A percentile compares a stretch with the other conserved stretches of the same genome.
Evolutionary conservation across 1,284 basidiomycete species (phyloP).

Genomic region (Ustilago tritici): DNA sequence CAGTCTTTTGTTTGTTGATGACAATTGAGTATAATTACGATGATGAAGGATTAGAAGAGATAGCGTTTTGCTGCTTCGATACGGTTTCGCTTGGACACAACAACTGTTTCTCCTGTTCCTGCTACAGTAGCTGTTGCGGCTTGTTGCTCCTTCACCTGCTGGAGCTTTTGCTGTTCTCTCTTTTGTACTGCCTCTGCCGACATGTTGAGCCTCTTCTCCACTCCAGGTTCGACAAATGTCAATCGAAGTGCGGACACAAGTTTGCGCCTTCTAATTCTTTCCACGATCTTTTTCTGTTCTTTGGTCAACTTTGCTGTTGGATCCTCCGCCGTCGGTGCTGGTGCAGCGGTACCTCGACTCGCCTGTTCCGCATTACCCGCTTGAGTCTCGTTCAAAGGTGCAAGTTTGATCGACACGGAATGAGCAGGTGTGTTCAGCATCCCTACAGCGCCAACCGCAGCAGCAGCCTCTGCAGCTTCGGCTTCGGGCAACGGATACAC

Average conservation of each 20-base stretch:
- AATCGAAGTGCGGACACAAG: conserved; percentile 18
- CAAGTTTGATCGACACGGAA: conserved; percentile 25
- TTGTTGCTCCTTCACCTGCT: background rate
- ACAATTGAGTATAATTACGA: background rate
- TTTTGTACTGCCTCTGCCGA: background rate
- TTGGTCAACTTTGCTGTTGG: background rate
- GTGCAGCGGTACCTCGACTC: background rate
- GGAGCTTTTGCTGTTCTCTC: background rate
- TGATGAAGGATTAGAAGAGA: conserved; percentile 28
- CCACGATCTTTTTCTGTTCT: conserved; percentile 13
- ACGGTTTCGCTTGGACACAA: conserved; percentile 12
- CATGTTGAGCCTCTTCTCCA: conserved; percentile 10
- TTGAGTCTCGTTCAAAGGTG: conserved; percentile 11
- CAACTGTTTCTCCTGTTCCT: background rate
- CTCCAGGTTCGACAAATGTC: conserved; percentile 32
- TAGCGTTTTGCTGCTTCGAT: conserved; percentile 45
- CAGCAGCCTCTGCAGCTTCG: background rate
- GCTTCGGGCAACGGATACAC: conserved; percentile 10
- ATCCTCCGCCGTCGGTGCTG: background rate
- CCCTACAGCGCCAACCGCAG: background rate
- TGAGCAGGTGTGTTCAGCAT: conserved; percentile 9
- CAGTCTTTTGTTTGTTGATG: background rate
- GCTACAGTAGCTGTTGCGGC: background rate
- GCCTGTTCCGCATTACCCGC: background rate
- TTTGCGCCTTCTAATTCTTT: conserved; percentile 37